Conservation (phyloP, 441 rosid genomes). For the Aquilaria agallochum region DNA sequence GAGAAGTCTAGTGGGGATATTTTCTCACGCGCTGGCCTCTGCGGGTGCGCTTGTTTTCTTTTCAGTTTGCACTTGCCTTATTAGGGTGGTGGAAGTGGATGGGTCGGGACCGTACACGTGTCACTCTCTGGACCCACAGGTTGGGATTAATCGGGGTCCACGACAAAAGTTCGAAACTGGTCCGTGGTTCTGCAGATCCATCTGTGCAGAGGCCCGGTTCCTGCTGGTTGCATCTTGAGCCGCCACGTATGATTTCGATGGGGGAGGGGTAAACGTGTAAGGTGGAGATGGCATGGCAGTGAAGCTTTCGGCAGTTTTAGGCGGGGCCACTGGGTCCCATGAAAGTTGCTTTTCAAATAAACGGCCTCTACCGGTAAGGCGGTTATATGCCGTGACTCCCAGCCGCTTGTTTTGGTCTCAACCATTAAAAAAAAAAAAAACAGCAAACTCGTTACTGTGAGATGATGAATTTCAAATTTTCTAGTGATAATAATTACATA, state of each 20-base stretch:
- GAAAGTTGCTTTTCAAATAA: neutral
- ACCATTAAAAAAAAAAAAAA: neutral
- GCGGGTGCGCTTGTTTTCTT: neutral
- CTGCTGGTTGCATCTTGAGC: neutral
- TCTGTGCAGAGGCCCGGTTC: neutral
- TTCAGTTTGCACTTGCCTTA: neutral
- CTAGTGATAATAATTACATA: too few species aligned
- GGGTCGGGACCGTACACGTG: conserved; percentile 18
- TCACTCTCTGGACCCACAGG: neutral
- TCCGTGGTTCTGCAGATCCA: neutral
- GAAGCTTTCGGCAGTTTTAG: neutral
- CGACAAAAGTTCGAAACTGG: neutral
- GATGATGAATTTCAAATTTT: too few species aligned
- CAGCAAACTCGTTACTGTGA: neutral
- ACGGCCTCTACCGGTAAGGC: conserved; percentile 18
- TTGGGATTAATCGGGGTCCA: conserved; percentile 1
- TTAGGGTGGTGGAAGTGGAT: neutral
- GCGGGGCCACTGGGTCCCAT: conserved; percentile 1
- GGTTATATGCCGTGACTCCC: conserved; percentile 4
- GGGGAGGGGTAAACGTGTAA: conserved; percentile 7
- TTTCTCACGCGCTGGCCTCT: conserved; percentile 9
- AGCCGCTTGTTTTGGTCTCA: neutral
- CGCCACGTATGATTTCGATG: neutral
- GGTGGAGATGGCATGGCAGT: neutral
- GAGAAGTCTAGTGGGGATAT: neutral